Evolutionary conservation across 2,329 filamentous ascomycete genomes (phyloP), one percentile per base, ranked within the genome.

Genomic region (Scolecobasidium constrictum): DNA sequence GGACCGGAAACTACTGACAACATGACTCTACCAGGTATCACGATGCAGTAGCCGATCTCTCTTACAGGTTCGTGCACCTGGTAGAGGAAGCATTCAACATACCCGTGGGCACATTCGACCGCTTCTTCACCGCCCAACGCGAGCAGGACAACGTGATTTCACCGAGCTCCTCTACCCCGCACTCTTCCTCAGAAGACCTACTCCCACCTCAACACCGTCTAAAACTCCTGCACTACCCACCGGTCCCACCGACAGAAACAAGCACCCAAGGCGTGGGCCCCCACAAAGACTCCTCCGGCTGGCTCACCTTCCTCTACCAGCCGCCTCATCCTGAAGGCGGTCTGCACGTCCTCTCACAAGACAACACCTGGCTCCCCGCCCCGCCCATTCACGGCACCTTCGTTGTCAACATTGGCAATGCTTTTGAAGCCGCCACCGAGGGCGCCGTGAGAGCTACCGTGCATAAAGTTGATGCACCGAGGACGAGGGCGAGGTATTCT

Each of bases 291-390:
- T 78, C 71, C 0, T 77, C 73, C 0, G 75, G 75, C 3, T 79
- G 74, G 73, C 75, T 76, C 62, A 80, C 77, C 0, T 79, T 81
- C 47, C 65, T 81, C 3, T 67, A 77, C 1, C 77, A 81, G 53
- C 71, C 75, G 5, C 74, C 71, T 0, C 65, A 69, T 3, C 11
- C 28, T 7, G 68, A 72, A 3, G 58, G 64, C 31, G 69, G 73
- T 0, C 58, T 77, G 0, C 68, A 77, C 50, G 71, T 69, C 1
- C 63, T 77, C 13, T 68, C 68, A 45, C 61, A 63, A 33, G 51
- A 52, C 0, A 70, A 69, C 1, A 47, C 53, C 2, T 77, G 73
- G 74, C 55, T 77, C 17, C 60, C 69, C 26, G 71, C 69, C 4
- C 67, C 66, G 0, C 64, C 62, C 0, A 53, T 75, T 1, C 56